Conservation (phyloP, 2,329 filamentous ascomycete genomes). For the Aspergillus nomiae region DNA sequence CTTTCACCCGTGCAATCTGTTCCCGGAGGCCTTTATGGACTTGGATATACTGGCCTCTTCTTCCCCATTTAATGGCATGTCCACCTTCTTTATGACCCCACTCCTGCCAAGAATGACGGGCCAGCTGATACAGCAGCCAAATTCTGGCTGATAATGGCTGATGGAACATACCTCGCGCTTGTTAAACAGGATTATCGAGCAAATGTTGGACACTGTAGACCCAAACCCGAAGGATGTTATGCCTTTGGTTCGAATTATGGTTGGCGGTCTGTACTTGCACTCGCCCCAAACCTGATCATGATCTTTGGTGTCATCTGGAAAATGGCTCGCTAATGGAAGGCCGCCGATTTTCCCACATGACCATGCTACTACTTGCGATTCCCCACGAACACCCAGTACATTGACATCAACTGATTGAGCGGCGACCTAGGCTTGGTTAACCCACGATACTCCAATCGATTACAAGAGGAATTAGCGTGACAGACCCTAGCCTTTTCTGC, state of each 20-base stretch:
- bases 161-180: conserved; percentile 51
- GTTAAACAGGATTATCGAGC: conserved; percentile 55
- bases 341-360: conserved; percentile 48
- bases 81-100: conserved; percentile 45
- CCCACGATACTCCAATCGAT: no score
- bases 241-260: conserved; percentile 54
- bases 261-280: conserved; percentile 50
- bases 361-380: conserved; percentile 52
- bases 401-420: conserved; percentile 41
- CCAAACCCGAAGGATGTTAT: conserved; percentile 55
- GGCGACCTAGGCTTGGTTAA: conserved; percentile 31
- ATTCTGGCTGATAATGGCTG: conserved; percentile 52
- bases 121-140: conserved; percentile 53
- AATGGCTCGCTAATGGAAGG: conserved; percentile 40
- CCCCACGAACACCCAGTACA: conserved; percentile 54
- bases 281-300: conserved; percentile 43
- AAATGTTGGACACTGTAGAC: conserved; percentile 51
- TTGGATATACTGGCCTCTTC: no score
- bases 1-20: no score
- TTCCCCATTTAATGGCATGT: conserved; percentile 13
- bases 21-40: no score
- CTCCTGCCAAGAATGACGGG: conserved; percentile 52
- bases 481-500: conserved; percentile 12
- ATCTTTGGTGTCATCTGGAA: conserved; percentile 24
- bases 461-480: no score